Conservation (phyloP, 2,329 filamentous ascomycete species). For the Herpotrichia juniperi region DNA sequence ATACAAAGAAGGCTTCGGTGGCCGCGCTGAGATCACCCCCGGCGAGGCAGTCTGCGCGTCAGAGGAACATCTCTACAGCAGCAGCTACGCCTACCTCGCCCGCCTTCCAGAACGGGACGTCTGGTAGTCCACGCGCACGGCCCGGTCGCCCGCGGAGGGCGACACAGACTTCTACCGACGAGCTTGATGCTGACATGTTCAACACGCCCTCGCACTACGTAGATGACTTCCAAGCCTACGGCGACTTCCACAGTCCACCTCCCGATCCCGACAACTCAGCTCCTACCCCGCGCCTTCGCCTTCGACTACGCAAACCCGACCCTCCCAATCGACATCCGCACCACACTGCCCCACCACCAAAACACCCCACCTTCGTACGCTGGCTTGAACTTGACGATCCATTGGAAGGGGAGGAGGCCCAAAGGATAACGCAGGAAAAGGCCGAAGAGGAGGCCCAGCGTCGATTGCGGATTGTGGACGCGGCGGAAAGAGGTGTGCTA, state of each 20-base stretch:
- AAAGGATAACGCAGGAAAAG: slow-evolving; percentile 38
- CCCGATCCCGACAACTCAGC: slow-evolving; percentile 16
- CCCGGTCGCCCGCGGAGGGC: slow-evolving; percentile 28
- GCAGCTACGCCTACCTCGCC: slow-evolving; percentile 25
- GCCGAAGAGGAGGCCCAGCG: slow-evolving; percentile 67
- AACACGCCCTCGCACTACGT: slow-evolving; percentile 20
- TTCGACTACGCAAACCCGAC: slow-evolving; percentile 59
- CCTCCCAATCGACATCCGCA: slow-evolving; percentile 58
- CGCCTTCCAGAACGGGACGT: slow-evolving; percentile 17
- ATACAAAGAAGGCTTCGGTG: slow-evolving; percentile 29
- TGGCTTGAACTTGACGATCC: slow-evolving; percentile 65
- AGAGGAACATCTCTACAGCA: slow-evolving; percentile 27
- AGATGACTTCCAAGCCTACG: slow-evolving; percentile 26
- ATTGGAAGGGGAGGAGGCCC: slow-evolving; percentile 50
- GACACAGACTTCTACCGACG: slow-evolving; percentile 23
- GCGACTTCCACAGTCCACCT: slow-evolving; percentile 23
- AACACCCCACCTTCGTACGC: slow-evolving; percentile 64
- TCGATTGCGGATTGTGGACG: slow-evolving; percentile 73
- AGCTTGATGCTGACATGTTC: slow-evolving; percentile 14
- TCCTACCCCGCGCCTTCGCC: slow-evolving; percentile 46
- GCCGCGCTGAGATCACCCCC: slow-evolving; percentile 27
- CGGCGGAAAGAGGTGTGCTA: slow-evolving; percentile 77
- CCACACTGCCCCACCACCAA: slow-evolving; percentile 53
- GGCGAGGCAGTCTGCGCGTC: slow-evolving; percentile 41
- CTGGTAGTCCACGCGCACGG: slow-evolving; percentile 26